Evolutionary conservation across 371 early-diverging fungal genomes (phyloP), one percentile per base, ranked within the genome.

Genomic region (Mortierella sp.): DNA sequence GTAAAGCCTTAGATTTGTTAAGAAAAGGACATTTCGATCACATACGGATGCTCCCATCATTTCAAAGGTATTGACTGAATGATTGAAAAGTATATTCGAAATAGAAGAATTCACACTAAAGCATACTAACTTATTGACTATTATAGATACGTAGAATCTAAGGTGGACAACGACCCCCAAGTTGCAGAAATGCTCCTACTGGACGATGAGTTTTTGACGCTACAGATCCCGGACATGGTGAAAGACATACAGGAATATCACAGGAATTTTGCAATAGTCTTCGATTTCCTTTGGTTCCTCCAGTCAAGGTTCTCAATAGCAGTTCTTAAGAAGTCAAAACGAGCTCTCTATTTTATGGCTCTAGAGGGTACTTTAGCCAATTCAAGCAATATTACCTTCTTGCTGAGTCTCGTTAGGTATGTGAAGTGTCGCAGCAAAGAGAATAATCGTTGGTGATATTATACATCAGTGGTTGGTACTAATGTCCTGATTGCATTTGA

Each of bases 41-140:
- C 66, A 81, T 96, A 14, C 91, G 96, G 32, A 93, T 94, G 94
- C 90, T 92, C 24, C 84, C 77, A 12, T 96, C 96, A 10, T 94
- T 95, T 62, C 89, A 86, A 69, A 75, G 73, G 84, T 91, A 49
- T 57, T 74, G 16, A 9, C 8, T n/a, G 3, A 9, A 20, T 16
- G 22, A 18, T 28, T 35, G 35, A 35, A 6, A 35, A 35, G 35
- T 35, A 35, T 35, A 35, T 0, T 35, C 6, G 35, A 6, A 35
- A 35, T 5, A 35, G 3, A 35, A 0, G 35, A 8, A 35, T 35
- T 35, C 35, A 35, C 3, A 35, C 22, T 52, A 9, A 24, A 52
- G 22, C 9, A 24, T 52, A n/a, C 2, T n/a, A n/a, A 52, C 24
- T n/a, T 52, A 22, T 3, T n/a, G 9, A 8, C 24, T 35, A 8